Evolutionary conservation across 2,329 filamentous ascomycete species (phyloP), one percentile per base, ranked within the genome.

Genomic region (Paramyrothecium roridum): DNA sequence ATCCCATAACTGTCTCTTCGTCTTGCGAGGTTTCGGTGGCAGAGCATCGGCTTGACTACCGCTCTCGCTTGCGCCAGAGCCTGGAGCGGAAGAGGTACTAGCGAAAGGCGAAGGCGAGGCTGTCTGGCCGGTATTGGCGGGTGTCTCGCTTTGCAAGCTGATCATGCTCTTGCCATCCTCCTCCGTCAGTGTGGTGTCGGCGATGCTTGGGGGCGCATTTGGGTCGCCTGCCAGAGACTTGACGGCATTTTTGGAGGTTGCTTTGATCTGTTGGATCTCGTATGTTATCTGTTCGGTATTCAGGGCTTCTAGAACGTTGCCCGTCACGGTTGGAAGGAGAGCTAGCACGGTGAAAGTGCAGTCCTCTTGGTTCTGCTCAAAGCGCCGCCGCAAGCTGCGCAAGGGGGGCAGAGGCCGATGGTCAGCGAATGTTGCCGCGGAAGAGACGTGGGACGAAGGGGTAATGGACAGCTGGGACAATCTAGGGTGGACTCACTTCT

Each of bases 331-430:
- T 4, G 95, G 95, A 11, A 99, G 82, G 54, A 99, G 85, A 30
- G 93, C 95, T n/a, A 98, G 86, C 48, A 98, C 92, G 40, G 95
- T 99, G 71, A 96, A 97, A 50, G 93, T 97, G 76, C 95, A 99
- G 74, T 99, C 95, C 70, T 96, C 93, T 71, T 99, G 95, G 73
- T 99, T 99, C 75, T 99, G 95, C 73, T 98, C 91, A 76, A 99
- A 99, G 68, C 95, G 90, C 56, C 95, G 89, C 52, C 93, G 92
- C 58, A 99, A 84, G 73, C 93, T 98, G 65, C 26, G n/a, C 47
- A 26, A 20, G 47, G 21, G 30, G 47, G n/a, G n/a, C n/a, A n/a
- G n/a, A 37, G 7, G 3, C 22, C 37, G 34, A 21, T 45, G 17
- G 45, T 12, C 11, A 17, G 48, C 33, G 34, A 26, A 22, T 57